Evolutionary conservation across 352 stramenopile species (phyloP), one percentile per base, ranked within the genome.

Genomic region (Elongisporangium anandrum): DNA sequence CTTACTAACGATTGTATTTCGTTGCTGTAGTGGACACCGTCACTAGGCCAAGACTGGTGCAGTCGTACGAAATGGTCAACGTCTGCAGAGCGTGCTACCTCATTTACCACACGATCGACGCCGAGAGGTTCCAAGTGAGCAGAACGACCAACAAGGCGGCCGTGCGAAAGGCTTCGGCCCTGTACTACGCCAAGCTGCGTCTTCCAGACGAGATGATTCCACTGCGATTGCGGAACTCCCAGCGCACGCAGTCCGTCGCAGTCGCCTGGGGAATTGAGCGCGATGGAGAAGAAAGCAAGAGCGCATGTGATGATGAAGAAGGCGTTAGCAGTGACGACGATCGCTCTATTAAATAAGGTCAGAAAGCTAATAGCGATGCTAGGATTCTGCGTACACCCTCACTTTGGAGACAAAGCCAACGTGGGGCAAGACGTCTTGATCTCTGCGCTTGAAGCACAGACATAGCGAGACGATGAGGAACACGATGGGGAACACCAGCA

Each of bases 391-490:
- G 55, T 84, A 63, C 17, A 86, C 62, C 59, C 70, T 70, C 26
- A 83, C 75, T 63, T 84, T 81, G 50, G 64, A 75, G 4, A 69
- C 75, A 61, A 88, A 89, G n/a, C 66, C 65, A 21, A 90, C 70
- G 9, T 61, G 41, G 1, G 83, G 83, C n/a, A 80, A 56, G 17
- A 90, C 81, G 50, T 90, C 83, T 63, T 88, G 68, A 50, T 93
- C 81, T 48, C 82, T 62, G 39, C 83, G 73, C 63, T 93, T 91
- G 26, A 88, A 79, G 58, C 82, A 88, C 16, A 93, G 69, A 45
- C 79, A 90, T 2, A 89, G 2, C 0, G 79, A 83, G 22, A 56
- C 61, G 10, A 85, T 2, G 7, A 88, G 55, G 56, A 85, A 88
- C 15, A 62, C 6, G 13, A 86, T 70, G 55, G 80, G 78, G 50